Percentiles rank a stretch among this genome's conserved stretches.
phyloP scores from a whole-genome alignment of 2,329 filamentous ascomycete species.

The Cladosporium sp. region DNA sequence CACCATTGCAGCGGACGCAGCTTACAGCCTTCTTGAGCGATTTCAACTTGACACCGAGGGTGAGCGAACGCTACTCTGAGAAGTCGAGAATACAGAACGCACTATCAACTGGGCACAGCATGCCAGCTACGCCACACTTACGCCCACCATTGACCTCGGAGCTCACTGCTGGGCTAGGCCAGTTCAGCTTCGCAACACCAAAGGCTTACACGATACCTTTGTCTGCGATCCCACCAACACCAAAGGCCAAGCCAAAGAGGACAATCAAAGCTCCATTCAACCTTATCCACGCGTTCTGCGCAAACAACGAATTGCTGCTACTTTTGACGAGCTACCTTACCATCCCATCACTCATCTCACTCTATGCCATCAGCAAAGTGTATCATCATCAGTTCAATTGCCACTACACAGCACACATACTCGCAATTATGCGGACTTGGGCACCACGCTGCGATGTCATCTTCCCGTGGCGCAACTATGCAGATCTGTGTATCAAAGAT shows the following conservation, averaged over 20 bases:
- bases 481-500: conserved; percentile 55
- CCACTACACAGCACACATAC: conserved; percentile 57
- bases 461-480: conserved; percentile 61
- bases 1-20: background rate
- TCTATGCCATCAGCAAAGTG: conserved; percentile 61
- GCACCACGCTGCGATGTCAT: conserved; percentile 53
- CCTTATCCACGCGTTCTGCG: conserved; percentile 31
- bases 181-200: background rate
- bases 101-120: background rate
- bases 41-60: conserved; percentile 3
- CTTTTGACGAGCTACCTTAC: conserved; percentile 53
- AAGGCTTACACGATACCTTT: conserved; percentile 6
- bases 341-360: conserved; percentile 54
- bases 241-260: background rate
- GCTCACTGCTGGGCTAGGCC: background rate
- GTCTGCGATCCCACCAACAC: background rate
- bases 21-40: conserved; percentile 2
- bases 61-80: background rate
- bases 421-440: conserved; percentile 50
- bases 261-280: conserved; percentile 23
- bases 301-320: conserved; percentile 49
- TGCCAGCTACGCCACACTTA: background rate
- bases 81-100: background rate
- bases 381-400: conserved; percentile 60
- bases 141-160: background rate